Evolutionary conservation across 169 alveolate genomes (phyloP).

Genomic region (Cryptosporidium viatorum): DNA sequence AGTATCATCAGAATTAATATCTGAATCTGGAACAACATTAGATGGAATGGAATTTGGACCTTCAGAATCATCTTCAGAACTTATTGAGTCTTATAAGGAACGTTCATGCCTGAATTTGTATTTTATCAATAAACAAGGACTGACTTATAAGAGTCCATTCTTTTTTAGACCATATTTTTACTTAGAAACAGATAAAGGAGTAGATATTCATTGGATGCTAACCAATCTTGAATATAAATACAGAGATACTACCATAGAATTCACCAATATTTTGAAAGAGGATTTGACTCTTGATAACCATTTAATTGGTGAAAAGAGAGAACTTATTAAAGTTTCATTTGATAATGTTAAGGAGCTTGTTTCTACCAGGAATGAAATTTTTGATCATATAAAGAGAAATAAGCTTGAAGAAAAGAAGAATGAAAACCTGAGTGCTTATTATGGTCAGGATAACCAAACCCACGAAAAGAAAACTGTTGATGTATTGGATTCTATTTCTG

Average conservation of each 20-base stretch:
- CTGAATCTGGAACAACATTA: neutral
- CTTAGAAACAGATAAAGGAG: conserved; percentile 80
- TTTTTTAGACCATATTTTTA: conserved; percentile 92
- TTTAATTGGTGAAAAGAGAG: conserved; percentile 87
- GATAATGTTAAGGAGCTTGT: conserved; percentile 88
- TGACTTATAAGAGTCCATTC: conserved; percentile 75
- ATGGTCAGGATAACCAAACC: conserved; percentile 39
- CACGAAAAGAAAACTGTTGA: conserved; percentile 81
- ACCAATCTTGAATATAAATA: conserved; percentile 81
- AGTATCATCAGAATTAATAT: conserved; percentile 37
- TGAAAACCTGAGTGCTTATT: conserved; percentile 72
- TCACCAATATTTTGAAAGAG: conserved; percentile 84
- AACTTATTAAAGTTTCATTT: conserved; percentile 87
- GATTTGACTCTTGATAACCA: conserved; percentile 90
- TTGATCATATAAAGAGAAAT: conserved; percentile 80
- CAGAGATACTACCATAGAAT: conserved; percentile 79
- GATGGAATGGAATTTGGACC: neutral
- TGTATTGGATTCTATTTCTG: conserved; percentile 86
- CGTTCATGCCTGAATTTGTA: conserved; percentile 64
- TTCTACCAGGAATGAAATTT: conserved; percentile 82
- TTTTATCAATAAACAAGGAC: conserved; percentile 62
- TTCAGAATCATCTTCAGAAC: neutral
- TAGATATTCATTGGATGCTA: conserved; percentile 73
- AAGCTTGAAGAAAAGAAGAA: conserved; percentile 77
- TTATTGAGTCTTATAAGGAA: conserved; percentile 39